A percentile compares a stretch with the other conserved stretches of the same genome.
These are phyloP conservation scores for Aquilaria agallochum DNA, from an alignment of 441 rosid species.

Conservation along the genomic window DNA sequence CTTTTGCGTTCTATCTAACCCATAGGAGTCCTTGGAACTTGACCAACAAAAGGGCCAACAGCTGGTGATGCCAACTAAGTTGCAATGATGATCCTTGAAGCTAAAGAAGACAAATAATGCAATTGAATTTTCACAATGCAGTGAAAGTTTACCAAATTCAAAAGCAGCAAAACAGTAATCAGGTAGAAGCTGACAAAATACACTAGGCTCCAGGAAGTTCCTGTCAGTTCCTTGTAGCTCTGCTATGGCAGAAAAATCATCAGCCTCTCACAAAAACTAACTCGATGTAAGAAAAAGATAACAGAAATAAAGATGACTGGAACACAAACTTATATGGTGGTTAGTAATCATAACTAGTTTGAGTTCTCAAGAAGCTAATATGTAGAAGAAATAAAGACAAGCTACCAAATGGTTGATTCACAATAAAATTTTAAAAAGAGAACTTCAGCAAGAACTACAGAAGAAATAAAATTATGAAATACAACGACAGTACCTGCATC, in stretches of 20 bases:
- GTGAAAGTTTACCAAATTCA: constrained; percentile 67
- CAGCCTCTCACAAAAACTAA: constrained; percentile 9
- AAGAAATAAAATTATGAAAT: constrained; percentile 5
- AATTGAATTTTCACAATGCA: constrained; percentile 12
- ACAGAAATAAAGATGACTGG: constrained; percentile 4
- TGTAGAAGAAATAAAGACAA: no score
- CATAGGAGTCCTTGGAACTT: no score
- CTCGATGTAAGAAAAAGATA: constrained; percentile 1
- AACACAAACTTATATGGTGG: neutral
- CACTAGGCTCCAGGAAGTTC: constrained; percentile 68
- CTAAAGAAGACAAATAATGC: no score
- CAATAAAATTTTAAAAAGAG: no score
- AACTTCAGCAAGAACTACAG: neutral
- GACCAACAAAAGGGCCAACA: no score
- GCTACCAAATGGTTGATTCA: no score
- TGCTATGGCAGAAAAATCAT: constrained; percentile 31
- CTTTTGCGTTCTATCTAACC: no score
- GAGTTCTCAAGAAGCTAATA: no score
- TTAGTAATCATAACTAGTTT: no score
- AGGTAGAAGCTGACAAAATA: constrained; percentile 96
- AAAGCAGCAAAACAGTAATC: constrained; percentile 68
- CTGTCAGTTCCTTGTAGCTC: constrained; percentile 87
- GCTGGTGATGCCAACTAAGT: no score
- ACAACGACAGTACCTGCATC: constrained; percentile 70
- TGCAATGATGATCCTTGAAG: no score